Percentiles rank a stretch among this genome's conserved stretches.
Conservation (phyloP, 2,329 filamentous ascomycete genomes). For the Zymoseptoria tritici region DNA sequence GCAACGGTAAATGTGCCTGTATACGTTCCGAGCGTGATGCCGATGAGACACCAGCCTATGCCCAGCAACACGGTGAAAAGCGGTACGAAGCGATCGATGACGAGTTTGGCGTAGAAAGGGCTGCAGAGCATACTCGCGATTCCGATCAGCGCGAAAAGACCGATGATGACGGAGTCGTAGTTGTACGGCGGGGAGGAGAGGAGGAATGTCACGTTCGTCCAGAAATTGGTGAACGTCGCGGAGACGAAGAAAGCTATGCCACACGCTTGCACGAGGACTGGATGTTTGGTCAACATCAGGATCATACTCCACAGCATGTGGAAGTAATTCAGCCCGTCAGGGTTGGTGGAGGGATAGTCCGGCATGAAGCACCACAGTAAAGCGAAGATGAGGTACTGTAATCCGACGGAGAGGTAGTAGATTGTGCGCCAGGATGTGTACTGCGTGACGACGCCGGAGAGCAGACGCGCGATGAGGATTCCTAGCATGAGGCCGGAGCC, state of each 20-base stretch:
- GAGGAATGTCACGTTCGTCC: constrained; percentile 74
- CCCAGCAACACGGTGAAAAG: constrained; percentile 61
- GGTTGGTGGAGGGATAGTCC: constrained; percentile 71
- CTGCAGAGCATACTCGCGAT: constrained; percentile 60
- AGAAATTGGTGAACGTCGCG: constrained; percentile 58
- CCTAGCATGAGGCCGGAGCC: constrained; percentile 69
- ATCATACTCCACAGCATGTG: constrained; percentile 58
- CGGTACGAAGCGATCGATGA: constrained; percentile 65
- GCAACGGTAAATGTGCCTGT: constrained; percentile 58
- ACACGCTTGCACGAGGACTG: constrained; percentile 62
- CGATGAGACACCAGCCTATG: constrained; percentile 50
- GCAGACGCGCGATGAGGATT: constrained; percentile 65
- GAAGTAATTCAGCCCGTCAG: constrained; percentile 56
- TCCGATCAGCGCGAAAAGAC: constrained; percentile 71
- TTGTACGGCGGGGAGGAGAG: constrained; percentile 62
- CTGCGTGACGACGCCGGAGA: constrained; percentile 67
- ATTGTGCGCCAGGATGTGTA: constrained; percentile 68
- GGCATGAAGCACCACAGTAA: constrained; percentile 69
- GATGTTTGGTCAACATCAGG: constrained; percentile 56
- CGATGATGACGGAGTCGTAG: constrained; percentile 61
- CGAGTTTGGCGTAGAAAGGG: constrained; percentile 60
- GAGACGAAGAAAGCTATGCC: constrained; percentile 57
- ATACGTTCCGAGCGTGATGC: constrained; percentile 61
- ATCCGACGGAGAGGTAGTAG: constrained; percentile 68
- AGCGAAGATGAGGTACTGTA: constrained; percentile 60